Evolutionary conservation across 148 eudicot species (phyloP), one percentile per base, ranked within the genome.

Genomic region (Agrostemma githago): DNA sequence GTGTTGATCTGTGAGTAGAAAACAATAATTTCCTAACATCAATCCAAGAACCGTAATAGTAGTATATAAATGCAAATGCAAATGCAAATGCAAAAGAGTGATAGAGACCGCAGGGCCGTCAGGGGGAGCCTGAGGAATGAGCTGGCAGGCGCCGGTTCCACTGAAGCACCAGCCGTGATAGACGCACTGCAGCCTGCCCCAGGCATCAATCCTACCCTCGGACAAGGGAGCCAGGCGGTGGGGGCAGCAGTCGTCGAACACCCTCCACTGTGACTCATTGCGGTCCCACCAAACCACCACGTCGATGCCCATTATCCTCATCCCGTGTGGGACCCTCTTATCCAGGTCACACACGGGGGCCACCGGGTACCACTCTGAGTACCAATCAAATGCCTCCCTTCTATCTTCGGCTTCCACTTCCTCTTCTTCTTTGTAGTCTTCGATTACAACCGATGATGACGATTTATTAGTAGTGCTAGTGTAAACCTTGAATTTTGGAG

Each of bases 81-180:
- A 62, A 9, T 8, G n/a, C 1, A 8, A 60, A 38, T 5, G 1
- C 2, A 15, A 14, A 20, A 6, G 63, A 10, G 7, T 12, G 42
- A n/a, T 59, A 76, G 12, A 17, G 76, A 87, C 93, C 77, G 84
- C 89, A 68, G 97, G 93, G 59, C 89, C 95, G 21, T 88, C 89
- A 26, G 83, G 76, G 5, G 92, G 91, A 48, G 92, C 91, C 72
- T 90, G 93, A 42, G 97, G 96, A 16, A 92, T 90, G 64, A 90
- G 76, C 12, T 87, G 84, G 46, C 97, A 92, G 4, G 79, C 83
- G 48, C 97, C 97, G 44, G 86, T 66, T 34, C 90, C 90, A 80
- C 62, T 76, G 51, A 92, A 92, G 74, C 96, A 92, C 96, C 96
- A 90, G 42, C 96, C 96, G 66, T 90, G 97, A 67, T 92, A 90